Evolutionary conservation across 2,329 filamentous ascomycete genomes (phyloP), one percentile per base, ranked within the genome.

Genomic region (Sporothrix humicola): DNA sequence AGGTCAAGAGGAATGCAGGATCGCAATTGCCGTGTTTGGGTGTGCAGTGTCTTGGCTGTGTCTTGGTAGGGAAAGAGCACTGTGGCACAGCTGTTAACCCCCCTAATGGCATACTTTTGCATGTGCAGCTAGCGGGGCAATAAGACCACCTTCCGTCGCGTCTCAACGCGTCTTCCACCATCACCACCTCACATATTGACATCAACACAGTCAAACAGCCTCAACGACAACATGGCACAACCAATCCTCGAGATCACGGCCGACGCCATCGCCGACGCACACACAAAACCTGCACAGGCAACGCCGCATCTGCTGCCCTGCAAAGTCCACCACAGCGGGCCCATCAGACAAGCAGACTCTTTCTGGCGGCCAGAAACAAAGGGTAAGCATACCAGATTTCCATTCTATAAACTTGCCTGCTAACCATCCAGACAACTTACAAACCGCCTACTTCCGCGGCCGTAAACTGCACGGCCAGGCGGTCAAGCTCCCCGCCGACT

Each of bases 281-380:
- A 37, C 31, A 37, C 31, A 37, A 68, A 74, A 6, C 73, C 73
- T 2, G 59, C 73, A 23, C 85, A 85, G 74, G 84, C 85, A 72
- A 88, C 85, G 0, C 88, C 91, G 3, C 91, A 97, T 79, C 83
- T 97, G 23, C 86, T 98, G 15, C 94, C 95, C 3, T 96, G 93
- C 78, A 88, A 89, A 72, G 89, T 98, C 79, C 87, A 95, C 78
- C 91, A 97, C 81, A 89, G 92, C 77, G 95, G 95, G 0, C 85
- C 90, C 0, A 85, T 95, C 72, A 87, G 90, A 69, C 84, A 89
- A 1, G 84, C 87, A 5, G 81, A 87, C 26, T 84, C 89, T 59
- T 94, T 93, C 80, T 98, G 94, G 94, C 85, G 83, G 6, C 92
- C 93, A 0, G 81, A 79, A 10, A 52, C 73, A 26, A 71, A 66